Base-by-base conservation (phyloP, 768 basidiomycete genomes). In the Kwoniella sp. region DNA sequence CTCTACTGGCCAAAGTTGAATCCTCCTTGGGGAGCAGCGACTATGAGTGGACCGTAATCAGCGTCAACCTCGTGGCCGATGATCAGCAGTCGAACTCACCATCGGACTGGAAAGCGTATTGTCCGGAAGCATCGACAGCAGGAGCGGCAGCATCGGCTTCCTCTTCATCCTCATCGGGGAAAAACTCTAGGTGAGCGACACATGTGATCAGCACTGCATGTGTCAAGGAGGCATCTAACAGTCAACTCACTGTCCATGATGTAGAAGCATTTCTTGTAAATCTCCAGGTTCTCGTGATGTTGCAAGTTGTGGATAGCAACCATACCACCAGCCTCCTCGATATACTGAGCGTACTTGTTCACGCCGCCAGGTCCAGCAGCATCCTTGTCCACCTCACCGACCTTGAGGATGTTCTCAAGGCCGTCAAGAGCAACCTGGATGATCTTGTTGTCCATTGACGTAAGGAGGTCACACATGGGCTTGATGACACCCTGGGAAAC, bases 371-470 rank as follows among this genome's bases (percentile, higher is more conserved):
- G 88, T 21, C 90, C 92, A 15, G 83, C 84, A 44, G 88, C 86
- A 68, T 88, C 84, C 82, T 89, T 97, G 82, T 99, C 96, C 76
- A 88, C 86, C 82, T 99, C 95, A 47, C 96, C 95, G 67, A 99
- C 90, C 82, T 96, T 97, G 70, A 99, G 83, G 73, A 98, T 92
- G 81, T 99, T 99, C 82, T 99, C 96, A 53, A 99, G 85, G 58
- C 96, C 96, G 78, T 99, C 96, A 50, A 99, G 86, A 21, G 95
- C 95, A 44, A 98, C 95, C 69, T 83, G 82, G 71, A 99, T 99
- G 71, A 98, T 96, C 84, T 99, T 99, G 86, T 98, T 98, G 83
- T 99, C 96, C 92, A 97, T 94, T 86, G 93, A 95, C 26, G 87
- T 89, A 63, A 99, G 85, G 55, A 99, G 83, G 75, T 99, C 96